Evolutionary conservation across 306 rosid species (phyloP), one percentile per base, ranked within the genome.

Genomic region (Glycine tomentella): DNA sequence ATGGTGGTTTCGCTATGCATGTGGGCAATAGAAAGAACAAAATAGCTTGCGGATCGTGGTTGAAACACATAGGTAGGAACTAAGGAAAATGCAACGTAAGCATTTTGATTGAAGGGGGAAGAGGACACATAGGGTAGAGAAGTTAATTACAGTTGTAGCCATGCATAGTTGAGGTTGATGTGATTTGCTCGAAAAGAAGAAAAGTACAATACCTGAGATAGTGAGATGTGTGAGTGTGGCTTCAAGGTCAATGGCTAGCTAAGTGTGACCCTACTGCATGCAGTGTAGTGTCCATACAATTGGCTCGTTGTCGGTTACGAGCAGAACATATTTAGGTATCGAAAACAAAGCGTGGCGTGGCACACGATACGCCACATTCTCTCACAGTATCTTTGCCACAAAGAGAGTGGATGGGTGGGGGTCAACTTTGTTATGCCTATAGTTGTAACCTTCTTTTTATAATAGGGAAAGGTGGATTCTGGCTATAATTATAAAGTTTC

Each of bases 371-470:
- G 74, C 84, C 87, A 67, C 72, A 66, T 62, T 67, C 55, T 56
- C 75, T 36, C 76, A 33, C 48, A 74, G 57, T 63, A 75, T 77
- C 74, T 76, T 86, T 87, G 89, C 84, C 85, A 77, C 83, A 83
- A 86, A 42, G 49, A 71, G 20, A 46, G 11, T 5, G 63, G 10
- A 72, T 72, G 72, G 20, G 7, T 44, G 20, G 6, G 51, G 38
- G 55, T 80, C 89, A 71, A 72, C 44, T 76, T 64, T 46, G 15
- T 8, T 62, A 0, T 53, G 38, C 38, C 1, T 34, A 34, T 3
- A 34, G 12, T 49, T 42, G 0, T 5, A 1, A 5, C 8, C 7
- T 5, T 8, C 31, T 36, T 15, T 7, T 42, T 59, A n/a, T 58
- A 4, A 33, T 10, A 25, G 8, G 25, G 45, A 36, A 58, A 14